Conservation (phyloP, 1,139 yeast species). For the Blastobotrys proliferans region DNA sequence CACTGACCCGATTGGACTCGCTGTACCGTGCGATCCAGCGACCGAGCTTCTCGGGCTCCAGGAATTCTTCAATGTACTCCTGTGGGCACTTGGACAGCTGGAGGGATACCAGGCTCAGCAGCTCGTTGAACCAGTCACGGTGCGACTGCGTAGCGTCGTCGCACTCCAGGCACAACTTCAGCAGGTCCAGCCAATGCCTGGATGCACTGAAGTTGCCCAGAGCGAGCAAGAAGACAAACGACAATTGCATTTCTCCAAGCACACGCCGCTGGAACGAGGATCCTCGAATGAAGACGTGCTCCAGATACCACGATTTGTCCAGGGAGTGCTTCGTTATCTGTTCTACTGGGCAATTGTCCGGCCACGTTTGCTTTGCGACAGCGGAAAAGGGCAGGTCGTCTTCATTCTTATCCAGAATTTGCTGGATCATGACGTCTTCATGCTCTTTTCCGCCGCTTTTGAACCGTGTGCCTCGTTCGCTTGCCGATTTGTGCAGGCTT, state of each 20-base stretch:
- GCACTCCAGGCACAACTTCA: slow-evolving; percentile 36
- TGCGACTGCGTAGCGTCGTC: slow-evolving; percentile 22
- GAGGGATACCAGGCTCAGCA: slow-evolving; percentile 30
- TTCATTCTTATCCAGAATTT: slow-evolving; percentile 33
- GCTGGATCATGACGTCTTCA: slow-evolving; percentile 30
- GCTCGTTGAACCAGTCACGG: slow-evolving; percentile 20
- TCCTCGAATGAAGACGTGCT: slow-evolving; percentile 25
- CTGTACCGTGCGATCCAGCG: no score
- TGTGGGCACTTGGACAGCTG: slow-evolving; percentile 38
- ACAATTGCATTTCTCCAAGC: slow-evolving; percentile 42
- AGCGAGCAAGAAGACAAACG: slow-evolving; percentile 36
- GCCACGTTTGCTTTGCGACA: slow-evolving; percentile 36
- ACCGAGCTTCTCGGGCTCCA: slow-evolving; percentile 26
- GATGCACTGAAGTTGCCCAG: slow-evolving; percentile 46
- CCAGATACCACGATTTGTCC: slow-evolving; percentile 45
- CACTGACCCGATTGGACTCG: no score
- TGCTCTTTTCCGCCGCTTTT: not conserved
- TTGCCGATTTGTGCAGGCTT: slow-evolving; percentile 30
- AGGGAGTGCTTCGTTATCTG: slow-evolving; percentile 39
- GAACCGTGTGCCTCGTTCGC: slow-evolving; percentile 18
- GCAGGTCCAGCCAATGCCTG: slow-evolving; percentile 43
- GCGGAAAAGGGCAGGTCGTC: slow-evolving; percentile 38
- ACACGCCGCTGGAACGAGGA: slow-evolving; percentile 25
- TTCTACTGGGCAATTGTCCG: slow-evolving; percentile 34
- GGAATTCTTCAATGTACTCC: slow-evolving; percentile 38